Evolutionary conservation across 208 protist genomes (phyloP).

Genomic region (Crithidia sp.): DNA sequence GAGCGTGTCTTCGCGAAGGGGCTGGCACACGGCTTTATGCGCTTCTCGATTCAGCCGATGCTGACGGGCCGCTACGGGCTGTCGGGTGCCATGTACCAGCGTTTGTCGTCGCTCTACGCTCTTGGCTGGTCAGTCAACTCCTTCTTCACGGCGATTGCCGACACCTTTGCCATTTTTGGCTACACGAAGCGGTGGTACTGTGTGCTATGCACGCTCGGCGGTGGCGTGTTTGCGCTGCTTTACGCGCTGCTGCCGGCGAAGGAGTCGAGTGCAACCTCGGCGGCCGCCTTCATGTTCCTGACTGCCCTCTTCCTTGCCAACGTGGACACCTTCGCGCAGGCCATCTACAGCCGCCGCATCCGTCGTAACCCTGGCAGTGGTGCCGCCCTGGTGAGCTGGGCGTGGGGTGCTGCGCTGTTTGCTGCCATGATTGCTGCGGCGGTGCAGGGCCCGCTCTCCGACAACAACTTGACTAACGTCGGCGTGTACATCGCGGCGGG

Average conservation of each 20-base stretch:
- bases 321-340: constrained; percentile 71
- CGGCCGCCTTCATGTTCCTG: constrained; percentile 56
- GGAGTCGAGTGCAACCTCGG: constrained; percentile 38
- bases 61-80: constrained; percentile 19
- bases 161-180: constrained; percentile 58
- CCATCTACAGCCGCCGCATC: constrained; percentile 72
- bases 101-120: constrained; percentile 36
- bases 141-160: constrained; percentile 46
- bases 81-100: constrained; percentile 35
- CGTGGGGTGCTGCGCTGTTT: constrained; percentile 56
- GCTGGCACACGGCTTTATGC: constrained; percentile 24
- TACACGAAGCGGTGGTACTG: constrained; percentile 85
- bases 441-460: constrained; percentile 62
- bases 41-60: constrained; percentile 29
- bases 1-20: constrained; percentile 30
- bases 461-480: constrained; percentile 41
- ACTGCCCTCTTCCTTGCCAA: constrained; percentile 56
- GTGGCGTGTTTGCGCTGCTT: constrained; percentile 37
- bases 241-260: constrained; percentile 51
- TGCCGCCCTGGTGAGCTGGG: constrained; percentile 59
- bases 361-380: constrained; percentile 43
- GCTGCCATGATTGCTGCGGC: constrained; percentile 45
- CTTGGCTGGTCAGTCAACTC: constrained; percentile 56
- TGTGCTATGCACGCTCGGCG: constrained; percentile 40
- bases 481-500: constrained; percentile 51